Conservation (phyloP, 768 basidiomycete species). For the Cyclocybe aegerita region DNA sequence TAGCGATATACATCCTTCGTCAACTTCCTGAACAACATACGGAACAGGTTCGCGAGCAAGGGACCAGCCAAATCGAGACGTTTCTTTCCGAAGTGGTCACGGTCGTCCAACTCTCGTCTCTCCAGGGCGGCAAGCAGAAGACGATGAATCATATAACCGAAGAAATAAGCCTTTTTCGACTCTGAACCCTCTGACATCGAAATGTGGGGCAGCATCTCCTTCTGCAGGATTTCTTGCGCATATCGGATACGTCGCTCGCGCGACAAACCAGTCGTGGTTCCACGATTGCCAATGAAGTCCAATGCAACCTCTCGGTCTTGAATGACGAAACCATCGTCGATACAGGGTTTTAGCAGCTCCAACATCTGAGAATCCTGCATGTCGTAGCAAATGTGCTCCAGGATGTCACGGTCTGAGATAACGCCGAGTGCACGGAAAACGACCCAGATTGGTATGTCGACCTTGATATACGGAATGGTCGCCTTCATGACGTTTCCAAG, state of each 20-base stretch:
- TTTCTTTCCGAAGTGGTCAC: constrained; percentile 99
- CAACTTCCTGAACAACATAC: constrained; percentile 95
- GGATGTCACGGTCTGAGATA: constrained; percentile 95
- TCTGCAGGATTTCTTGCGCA: constrained; percentile 96
- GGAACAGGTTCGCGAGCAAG: constrained; percentile 92
- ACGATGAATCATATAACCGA: constrained; percentile 99
- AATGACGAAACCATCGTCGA: constrained; percentile 97
- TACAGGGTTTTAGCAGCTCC: constrained; percentile 97
- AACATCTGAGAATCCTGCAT: constrained; percentile 95
- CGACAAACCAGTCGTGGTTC: constrained; percentile 89
- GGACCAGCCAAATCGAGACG: constrained; percentile 95
- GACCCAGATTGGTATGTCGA: constrained; percentile 98
- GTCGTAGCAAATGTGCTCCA: constrained; percentile 98
- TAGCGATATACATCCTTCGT: constrained; percentile 97
- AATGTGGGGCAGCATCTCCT: constrained; percentile 97
- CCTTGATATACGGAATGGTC: constrained; percentile 96
- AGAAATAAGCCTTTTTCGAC: constrained; percentile 98
- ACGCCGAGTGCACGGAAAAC: constrained; percentile 98
- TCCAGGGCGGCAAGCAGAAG: constrained; percentile 91
- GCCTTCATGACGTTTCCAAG: constrained; percentile 93
- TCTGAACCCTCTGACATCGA: constrained; percentile 95
- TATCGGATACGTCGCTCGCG: constrained; percentile 93
- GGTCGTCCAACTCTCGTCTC: constrained; percentile 93
- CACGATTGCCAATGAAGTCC: constrained; percentile 98
- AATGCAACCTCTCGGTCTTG: constrained; percentile 96